phyloP scores from a whole-genome alignment of 768 basidiomycete genomes.

The Tulasnella sp. region DNA sequence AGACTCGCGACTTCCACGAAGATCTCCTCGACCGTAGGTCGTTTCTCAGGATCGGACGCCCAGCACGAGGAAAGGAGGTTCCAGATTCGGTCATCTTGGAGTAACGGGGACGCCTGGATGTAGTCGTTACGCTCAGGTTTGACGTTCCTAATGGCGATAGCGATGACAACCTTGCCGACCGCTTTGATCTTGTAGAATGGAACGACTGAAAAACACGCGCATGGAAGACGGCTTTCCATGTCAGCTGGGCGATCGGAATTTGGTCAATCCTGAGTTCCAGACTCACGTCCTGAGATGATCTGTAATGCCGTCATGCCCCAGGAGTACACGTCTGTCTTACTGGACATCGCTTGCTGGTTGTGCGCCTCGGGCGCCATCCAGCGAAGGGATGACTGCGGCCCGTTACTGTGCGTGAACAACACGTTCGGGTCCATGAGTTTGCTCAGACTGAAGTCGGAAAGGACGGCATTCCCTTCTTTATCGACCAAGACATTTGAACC shows the following conservation, averaged over 20 bases:
- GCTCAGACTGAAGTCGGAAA: constrained; percentile 13
- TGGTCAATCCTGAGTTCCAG: neutral
- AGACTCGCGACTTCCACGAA: neutral
- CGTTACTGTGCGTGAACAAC: constrained; percentile 7
- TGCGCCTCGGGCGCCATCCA: constrained; percentile 16
- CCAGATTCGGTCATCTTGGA: constrained; percentile 7
- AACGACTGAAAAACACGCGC: neutral
- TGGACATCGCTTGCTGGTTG: constrained; percentile 1
- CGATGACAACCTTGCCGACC: constrained; percentile 5
- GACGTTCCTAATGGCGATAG: neutral
- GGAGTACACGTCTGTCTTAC: constrained; percentile 8
- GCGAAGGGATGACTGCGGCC: neutral
- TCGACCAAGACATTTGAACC: constrained; percentile 10
- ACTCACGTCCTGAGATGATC: constrained; percentile 13
- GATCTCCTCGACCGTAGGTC: constrained; percentile 1
- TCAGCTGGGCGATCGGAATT: neutral
- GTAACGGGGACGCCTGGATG: neutral
- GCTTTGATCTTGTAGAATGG: constrained; percentile 13
- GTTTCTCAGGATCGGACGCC: neutral
- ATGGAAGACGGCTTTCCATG: no score
- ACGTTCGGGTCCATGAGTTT: constrained; percentile 1
- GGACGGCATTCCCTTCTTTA: constrained; percentile 8
- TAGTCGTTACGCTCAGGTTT: constrained; percentile 11
- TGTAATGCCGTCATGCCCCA: constrained; percentile 15
- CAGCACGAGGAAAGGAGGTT: neutral